phyloP scores from a whole-genome alignment of 176 grass and related monocot species.

The Metroxylon sagu region DNA sequence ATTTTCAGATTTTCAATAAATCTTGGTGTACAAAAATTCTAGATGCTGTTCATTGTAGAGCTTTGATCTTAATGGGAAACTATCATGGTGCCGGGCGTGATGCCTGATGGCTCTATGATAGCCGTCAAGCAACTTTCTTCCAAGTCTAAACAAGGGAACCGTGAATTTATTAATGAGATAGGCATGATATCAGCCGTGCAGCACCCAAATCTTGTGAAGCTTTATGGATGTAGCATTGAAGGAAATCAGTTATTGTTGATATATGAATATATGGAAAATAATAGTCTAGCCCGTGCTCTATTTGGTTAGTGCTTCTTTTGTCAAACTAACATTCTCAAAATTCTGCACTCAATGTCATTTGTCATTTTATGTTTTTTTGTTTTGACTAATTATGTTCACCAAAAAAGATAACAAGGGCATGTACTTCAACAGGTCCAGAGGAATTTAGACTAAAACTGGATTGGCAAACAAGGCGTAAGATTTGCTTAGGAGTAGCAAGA shows the following conservation, averaged over 20 bases:
- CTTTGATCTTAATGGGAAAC: neutral
- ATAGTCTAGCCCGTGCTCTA: constrained; percentile 13
- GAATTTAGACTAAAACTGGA: constrained; percentile 51
- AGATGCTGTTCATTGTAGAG: too few relatives aligned
- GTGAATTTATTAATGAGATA: constrained; percentile 16
- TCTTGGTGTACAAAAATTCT: neutral
- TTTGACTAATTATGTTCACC: too few relatives aligned
- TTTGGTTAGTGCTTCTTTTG: constrained; percentile 2
- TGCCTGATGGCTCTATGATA: constrained; percentile 8
- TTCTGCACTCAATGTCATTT: neutral
- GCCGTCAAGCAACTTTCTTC: constrained; percentile 15
- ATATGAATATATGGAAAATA: constrained; percentile 16
- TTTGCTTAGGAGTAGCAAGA: constrained; percentile 66
- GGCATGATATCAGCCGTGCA: constrained; percentile 14
- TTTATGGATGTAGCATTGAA: constrained; percentile 10
- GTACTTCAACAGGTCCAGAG: constrained; percentile 25
- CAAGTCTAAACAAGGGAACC: constrained; percentile 11
- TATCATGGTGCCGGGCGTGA: neutral
- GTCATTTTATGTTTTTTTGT: too few relatives aligned
- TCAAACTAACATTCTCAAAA: neutral
- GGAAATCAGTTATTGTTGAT: constrained; percentile 8
- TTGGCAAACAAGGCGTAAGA: constrained; percentile 58
- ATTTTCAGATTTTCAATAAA: too few relatives aligned
- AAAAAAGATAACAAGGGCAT: neutral
- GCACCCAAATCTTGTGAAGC: constrained; percentile 10